Conservation (phyloP, 139 green algal species). For the Tetraselmis striata region DNA sequence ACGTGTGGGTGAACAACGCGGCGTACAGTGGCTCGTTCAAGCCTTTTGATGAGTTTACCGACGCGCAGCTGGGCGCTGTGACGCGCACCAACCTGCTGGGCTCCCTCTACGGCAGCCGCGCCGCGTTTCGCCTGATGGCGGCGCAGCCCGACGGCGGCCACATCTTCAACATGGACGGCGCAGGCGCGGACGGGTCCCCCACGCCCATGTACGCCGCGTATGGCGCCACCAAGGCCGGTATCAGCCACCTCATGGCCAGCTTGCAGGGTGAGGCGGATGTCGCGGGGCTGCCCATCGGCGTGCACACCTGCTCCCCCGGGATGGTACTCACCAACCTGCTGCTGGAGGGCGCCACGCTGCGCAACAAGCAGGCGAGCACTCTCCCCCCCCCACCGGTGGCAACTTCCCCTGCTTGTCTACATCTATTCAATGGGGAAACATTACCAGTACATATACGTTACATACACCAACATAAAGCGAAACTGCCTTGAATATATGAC, state of each 20-base stretch:
- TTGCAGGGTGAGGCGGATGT: conserved; percentile 44
- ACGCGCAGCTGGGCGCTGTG: conserved; percentile 48
- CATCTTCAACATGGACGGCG: conserved; percentile 88
- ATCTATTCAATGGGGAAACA: too few species aligned
- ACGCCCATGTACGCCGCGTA: conserved; percentile 77
- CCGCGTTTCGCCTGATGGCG: conserved; percentile 42
- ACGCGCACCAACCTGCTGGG: conserved; percentile 84
- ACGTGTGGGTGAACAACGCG: conserved; percentile 85
- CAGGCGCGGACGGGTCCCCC: conserved; percentile 57
- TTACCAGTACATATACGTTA: too few species aligned
- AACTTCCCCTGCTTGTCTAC: background rate
- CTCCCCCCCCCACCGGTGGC: background rate
- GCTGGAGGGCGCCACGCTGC: conserved; percentile 54
- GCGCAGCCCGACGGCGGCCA: conserved; percentile 60
- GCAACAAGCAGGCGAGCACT: conserved; percentile 48
- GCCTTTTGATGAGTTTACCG: conserved; percentile 32
- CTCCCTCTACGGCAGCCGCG: conserved; percentile 53
- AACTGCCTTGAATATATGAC: too few species aligned
- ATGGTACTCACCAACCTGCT: conserved; percentile 91
- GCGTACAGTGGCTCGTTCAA: conserved; percentile 61
- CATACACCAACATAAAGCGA: too few species aligned
- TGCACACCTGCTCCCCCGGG: conserved; percentile 69
- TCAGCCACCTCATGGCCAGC: conserved; percentile 60
- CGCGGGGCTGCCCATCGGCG: conserved; percentile 17
- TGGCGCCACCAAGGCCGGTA: conserved; percentile 74